Conservation (phyloP, 1,139 yeast genomes). For the Candida sanyaensis region DNA sequence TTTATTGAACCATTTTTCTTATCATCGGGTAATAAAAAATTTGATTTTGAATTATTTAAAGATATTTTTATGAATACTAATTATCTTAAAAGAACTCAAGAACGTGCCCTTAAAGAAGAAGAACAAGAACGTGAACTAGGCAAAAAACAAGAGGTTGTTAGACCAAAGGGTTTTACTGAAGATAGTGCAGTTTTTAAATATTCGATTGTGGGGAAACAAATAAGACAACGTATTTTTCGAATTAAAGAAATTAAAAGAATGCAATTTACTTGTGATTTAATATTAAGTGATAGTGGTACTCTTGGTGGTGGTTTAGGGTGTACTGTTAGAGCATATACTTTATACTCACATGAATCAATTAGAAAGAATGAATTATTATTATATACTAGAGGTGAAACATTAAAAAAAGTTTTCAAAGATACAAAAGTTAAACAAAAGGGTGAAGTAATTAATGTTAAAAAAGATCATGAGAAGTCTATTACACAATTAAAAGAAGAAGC, state of each 20-base stretch:
- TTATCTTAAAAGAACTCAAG: slow-evolving; percentile 22
- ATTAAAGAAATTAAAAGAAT: slow-evolving; percentile 64
- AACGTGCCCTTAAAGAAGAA: slow-evolving; percentile 4
- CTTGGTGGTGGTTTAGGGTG: slow-evolving; percentile 55
- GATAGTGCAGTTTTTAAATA: slow-evolving; percentile 13
- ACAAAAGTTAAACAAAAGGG: slow-evolving; percentile 28
- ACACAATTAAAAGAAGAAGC: slow-evolving; percentile 46
- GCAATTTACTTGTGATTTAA: slow-evolving; percentile 59
- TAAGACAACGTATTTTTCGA: slow-evolving; percentile 47
- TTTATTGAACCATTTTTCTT: slow-evolving; percentile 68
- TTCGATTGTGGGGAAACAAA: slow-evolving; percentile 14
- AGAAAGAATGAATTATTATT: slow-evolving; percentile 35
- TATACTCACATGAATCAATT: slow-evolving; percentile 56
- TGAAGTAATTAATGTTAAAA: slow-evolving; percentile 18
- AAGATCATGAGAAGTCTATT: slow-evolving; percentile 16
- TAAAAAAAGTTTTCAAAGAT: slow-evolving; percentile 55
- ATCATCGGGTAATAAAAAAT: slow-evolving; percentile 24
- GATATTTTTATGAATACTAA: slow-evolving; percentile 53
- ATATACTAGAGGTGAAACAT: slow-evolving; percentile 41
- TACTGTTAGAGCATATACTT: slow-evolving; percentile 70
- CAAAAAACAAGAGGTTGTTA: slow-evolving; percentile 10
- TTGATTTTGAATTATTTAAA: slow-evolving; percentile 56
- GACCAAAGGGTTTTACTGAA: slow-evolving; percentile 13
- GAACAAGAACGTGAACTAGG: slow-evolving; percentile 9
- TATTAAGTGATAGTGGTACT: slow-evolving; percentile 40